These are phyloP conservation scores for Malassezia slooffiae DNA, from an alignment of 1,284 basidiomycete species.

Conservation along the genomic window DNA sequence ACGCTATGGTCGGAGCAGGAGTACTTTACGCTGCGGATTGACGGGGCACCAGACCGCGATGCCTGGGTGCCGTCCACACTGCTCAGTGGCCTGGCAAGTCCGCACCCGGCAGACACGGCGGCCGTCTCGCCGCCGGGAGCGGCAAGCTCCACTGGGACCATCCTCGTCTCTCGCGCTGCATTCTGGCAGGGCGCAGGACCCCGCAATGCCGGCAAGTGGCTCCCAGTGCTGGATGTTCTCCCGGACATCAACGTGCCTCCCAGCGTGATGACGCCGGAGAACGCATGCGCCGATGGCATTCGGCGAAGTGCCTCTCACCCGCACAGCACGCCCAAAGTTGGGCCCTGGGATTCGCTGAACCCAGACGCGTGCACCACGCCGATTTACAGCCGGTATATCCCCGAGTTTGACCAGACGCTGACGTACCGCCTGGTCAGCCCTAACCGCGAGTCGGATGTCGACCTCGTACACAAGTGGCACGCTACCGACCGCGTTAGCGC, in stretches of 20 bases:
- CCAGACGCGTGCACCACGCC: slow-evolving; percentile 14
- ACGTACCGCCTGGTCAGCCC: slow-evolving; percentile 30
- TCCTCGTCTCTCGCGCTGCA: slow-evolving; percentile 26
- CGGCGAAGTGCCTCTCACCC: slow-evolving; percentile 2
- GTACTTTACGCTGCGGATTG: slow-evolving; percentile 6
- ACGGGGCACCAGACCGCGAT: background rate
- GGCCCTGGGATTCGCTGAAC: slow-evolving; percentile 11
- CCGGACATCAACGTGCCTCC: background rate
- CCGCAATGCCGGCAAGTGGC: slow-evolving; percentile 9
- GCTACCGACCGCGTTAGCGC: slow-evolving; percentile 34
- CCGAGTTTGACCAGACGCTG: slow-evolving; percentile 28
- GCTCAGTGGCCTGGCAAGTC: slow-evolving; percentile 16
- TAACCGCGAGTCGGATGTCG: slow-evolving; percentile 22
- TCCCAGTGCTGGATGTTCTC: slow-evolving; percentile 14
- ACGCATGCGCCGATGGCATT: background rate
- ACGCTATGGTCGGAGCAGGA: slow-evolving; percentile 35
- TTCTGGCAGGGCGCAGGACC: slow-evolving; percentile 35
- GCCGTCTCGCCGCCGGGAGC: slow-evolving; percentile 1
- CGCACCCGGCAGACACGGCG: slow-evolving; percentile 16
- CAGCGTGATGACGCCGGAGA: background rate
- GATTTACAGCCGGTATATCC: slow-evolving; percentile 34
- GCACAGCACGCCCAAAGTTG: slow-evolving; percentile 13
- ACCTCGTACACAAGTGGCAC: slow-evolving; percentile 35
- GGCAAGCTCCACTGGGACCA: slow-evolving; percentile 2
- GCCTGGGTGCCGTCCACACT: slow-evolving; percentile 11